Conservation (phyloP, 2,329 filamentous ascomycete species). For the Claviceps pusilla region DNA sequence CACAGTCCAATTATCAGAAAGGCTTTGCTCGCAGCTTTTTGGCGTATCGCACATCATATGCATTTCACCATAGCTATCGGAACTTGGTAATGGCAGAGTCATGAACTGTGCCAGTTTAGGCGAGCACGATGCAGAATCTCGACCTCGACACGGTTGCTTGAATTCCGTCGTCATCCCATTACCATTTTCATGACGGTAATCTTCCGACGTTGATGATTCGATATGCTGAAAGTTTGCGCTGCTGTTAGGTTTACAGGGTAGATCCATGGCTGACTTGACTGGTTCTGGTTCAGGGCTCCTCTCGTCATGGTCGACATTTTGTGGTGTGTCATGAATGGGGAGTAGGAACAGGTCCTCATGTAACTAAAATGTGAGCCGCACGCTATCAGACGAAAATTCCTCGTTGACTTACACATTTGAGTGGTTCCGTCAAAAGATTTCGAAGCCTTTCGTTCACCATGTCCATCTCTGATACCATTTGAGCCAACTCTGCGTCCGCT, state of each 20-base stretch:
- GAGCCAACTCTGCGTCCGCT: conserved; percentile 1
- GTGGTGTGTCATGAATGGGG: background rate
- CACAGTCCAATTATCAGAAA: background rate
- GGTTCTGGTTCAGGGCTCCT: background rate
- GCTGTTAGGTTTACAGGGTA: background rate
- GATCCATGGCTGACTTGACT: background rate
- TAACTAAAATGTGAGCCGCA: conserved; percentile 1
- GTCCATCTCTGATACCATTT: background rate
- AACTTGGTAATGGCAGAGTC: background rate
- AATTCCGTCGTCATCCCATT: background rate
- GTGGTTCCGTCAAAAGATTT: background rate
- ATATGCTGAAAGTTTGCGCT: background rate
- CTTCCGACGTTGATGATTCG: background rate
- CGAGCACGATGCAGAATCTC: background rate
- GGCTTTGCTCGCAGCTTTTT: background rate
- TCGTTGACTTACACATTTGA: background rate
- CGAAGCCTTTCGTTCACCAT: background rate
- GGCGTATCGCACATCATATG: background rate
- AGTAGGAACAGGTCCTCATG: conserved; percentile 2
- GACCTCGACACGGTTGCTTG: background rate
- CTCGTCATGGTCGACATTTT: background rate
- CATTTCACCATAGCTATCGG: background rate
- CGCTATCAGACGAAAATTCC: background rate
- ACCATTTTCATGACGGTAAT: background rate
- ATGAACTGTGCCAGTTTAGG: background rate